Evolutionary conservation across 345 rosid species (phyloP).

Genomic region (Arabidopsis suecica): DNA sequence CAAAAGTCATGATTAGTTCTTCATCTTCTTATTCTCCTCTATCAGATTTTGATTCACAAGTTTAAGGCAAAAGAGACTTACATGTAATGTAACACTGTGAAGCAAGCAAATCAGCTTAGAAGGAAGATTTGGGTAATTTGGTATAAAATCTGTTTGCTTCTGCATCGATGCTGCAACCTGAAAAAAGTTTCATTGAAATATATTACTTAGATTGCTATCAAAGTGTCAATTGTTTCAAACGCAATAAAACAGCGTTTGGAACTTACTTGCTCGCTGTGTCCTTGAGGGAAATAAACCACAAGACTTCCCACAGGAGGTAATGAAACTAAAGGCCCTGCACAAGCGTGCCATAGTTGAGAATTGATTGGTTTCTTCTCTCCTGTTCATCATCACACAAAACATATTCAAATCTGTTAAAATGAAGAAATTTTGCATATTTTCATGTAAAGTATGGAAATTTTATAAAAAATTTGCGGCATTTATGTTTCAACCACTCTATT

Average conservation of each 20-base stretch:
- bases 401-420: slow-evolving; percentile 5
- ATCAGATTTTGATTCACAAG: slow-evolving; percentile 1
- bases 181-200: slow-evolving; percentile 17
- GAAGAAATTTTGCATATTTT: slow-evolving; percentile 13
- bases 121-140: slow-evolving; percentile 92
- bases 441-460: slow-evolving; percentile 13
- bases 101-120: slow-evolving; percentile 86
- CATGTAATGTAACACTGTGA: slow-evolving; percentile 83
- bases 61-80: slow-evolving; percentile 40
- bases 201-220: neutral
- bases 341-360: slow-evolving; percentile 97
- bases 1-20: slow-evolving; percentile 36
- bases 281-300: slow-evolving; percentile 97
- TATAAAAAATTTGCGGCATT: slow-evolving; percentile 4
- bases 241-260: slow-evolving; percentile 6
- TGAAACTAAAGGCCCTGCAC: slow-evolving; percentile 95
- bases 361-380: slow-evolving; percentile 85
- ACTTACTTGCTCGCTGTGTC: slow-evolving; percentile 94
- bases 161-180: slow-evolving; percentile 97
- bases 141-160: slow-evolving; percentile 75
- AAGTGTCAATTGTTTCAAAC: neutral
- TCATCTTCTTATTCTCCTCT: neutral
- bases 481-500: slow-evolving; percentile 29
- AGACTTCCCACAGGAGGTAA: slow-evolving; percentile 94
- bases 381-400: slow-evolving; percentile 45